Conservation (phyloP, 1,284 basidiomycete species). For the Malassezia obtusa region DNA sequence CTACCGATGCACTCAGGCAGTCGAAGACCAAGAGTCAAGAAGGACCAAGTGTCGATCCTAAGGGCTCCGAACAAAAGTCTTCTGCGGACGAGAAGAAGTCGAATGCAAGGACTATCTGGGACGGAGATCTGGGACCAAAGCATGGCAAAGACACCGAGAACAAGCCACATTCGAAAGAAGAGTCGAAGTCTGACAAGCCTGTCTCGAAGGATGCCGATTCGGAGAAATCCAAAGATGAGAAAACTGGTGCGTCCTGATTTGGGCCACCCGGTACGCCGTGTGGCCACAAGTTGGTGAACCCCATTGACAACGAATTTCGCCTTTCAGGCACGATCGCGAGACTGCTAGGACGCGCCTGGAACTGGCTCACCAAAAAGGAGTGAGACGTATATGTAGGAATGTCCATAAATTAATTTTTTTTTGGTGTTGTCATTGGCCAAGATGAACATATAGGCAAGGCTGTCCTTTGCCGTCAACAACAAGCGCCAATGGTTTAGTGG, state of each 20-base stretch:
- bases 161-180: neutral
- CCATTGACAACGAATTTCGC: neutral
- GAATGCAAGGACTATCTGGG: neutral
- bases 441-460: neutral
- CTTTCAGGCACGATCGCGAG: slow-evolving; percentile 4
- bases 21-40: slow-evolving; percentile 33
- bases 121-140: neutral
- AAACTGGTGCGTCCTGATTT: slow-evolving; percentile 17
- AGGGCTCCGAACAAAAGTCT: neutral
- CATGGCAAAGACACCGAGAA: neutral
- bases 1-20: neutral
- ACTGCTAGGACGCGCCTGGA: slow-evolving; percentile 2
- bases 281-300: neutral
- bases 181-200: neutral
- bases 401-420: too few species aligned
- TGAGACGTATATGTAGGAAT: neutral
- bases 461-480: neutral
- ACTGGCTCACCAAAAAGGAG: slow-evolving; percentile 7
- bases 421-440: neutral
- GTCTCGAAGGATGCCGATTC: neutral
- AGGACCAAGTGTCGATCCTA: neutral
- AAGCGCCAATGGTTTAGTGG: slow-evolving; percentile 19
- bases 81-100: neutral
- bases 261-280: neutral
- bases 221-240: neutral